Conservation (phyloP, 1,284 basidiomycete species). For the Ceratobasidium sp. region DNA sequence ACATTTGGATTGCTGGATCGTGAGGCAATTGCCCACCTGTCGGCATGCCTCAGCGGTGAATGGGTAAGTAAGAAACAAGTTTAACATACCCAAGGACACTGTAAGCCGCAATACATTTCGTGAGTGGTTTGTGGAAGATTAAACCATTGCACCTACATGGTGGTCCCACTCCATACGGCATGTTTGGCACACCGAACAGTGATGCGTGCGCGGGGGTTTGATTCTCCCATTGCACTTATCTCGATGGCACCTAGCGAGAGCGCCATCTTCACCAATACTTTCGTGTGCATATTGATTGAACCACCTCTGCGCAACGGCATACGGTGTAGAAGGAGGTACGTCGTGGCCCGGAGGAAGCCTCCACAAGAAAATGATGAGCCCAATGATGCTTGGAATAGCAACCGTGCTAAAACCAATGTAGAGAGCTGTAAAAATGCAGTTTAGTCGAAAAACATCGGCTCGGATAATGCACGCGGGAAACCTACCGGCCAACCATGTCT, state of each 20-base stretch:
- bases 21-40: constrained; percentile 65
- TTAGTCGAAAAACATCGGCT: background rate
- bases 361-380: constrained; percentile 57
- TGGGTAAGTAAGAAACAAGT: constrained; percentile 6
- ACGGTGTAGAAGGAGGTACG: constrained; percentile 53
- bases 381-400: constrained; percentile 52
- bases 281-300: constrained; percentile 55
- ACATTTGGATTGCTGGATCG: constrained; percentile 56
- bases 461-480: constrained; percentile 1
- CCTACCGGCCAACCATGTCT: constrained; percentile 55
- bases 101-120: no score
- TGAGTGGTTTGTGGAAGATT: no score
- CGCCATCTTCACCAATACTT: constrained; percentile 56
- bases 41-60: background rate
- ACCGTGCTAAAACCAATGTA: constrained; percentile 54
- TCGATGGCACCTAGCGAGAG: constrained; percentile 56
- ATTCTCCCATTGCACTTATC: constrained; percentile 58
- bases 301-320: constrained; percentile 51
- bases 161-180: constrained; percentile 65
- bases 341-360: constrained; percentile 53
- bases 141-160: constrained; percentile 51
- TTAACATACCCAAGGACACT: constrained; percentile 62
- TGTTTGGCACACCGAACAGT: constrained; percentile 63
- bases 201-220: constrained; percentile 64
- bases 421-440: constrained; percentile 49